Evolutionary conservation across 805 yeast species (phyloP).

Genomic region (Pichia manshurica): DNA sequence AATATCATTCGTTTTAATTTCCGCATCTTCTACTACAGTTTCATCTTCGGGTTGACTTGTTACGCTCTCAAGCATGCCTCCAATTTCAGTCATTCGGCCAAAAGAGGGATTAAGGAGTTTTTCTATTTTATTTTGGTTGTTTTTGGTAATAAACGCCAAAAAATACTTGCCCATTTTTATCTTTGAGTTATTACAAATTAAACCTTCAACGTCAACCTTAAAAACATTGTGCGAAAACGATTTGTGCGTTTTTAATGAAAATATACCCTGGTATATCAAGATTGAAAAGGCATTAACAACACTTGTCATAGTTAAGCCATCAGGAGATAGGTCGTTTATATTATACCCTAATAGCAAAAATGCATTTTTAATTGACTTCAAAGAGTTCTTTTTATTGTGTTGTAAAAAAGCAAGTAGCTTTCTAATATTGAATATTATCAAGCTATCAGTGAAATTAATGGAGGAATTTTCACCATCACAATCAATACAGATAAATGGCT

Average conservation of each 20-base stretch:
- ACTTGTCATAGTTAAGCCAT: conserved; percentile 7
- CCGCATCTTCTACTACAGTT: conserved; percentile 11
- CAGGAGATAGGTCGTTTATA: background rate
- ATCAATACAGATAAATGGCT: conserved; percentile 16
- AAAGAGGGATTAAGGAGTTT: conserved; percentile 10
- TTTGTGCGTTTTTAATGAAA: conserved; percentile 14
- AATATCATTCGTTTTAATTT: no score
- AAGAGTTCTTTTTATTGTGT: background rate
- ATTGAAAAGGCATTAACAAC: conserved; percentile 19
- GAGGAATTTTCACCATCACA: conserved; percentile 9
- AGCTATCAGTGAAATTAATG: conserved; percentile 12
- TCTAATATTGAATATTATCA: conserved; percentile 19
- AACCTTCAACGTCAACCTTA: conserved; percentile 14
- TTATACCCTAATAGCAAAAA: conserved; percentile 7
- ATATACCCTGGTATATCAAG: conserved; percentile 16
- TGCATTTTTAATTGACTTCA: conserved; percentile 9
- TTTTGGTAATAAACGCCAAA: conserved; percentile 9
- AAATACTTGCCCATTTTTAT: conserved; percentile 16
- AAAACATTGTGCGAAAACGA: conserved; percentile 13
- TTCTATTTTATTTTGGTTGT: conserved; percentile 2
- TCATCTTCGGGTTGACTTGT: background rate
- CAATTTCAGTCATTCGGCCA: conserved; percentile 2
- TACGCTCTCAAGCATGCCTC: background rate
- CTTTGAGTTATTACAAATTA: conserved; percentile 14
- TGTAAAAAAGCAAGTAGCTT: conserved; percentile 15